Conservation (phyloP, 2,329 filamentous ascomycete species). For the Colletotrichum liaoningense region DNA sequence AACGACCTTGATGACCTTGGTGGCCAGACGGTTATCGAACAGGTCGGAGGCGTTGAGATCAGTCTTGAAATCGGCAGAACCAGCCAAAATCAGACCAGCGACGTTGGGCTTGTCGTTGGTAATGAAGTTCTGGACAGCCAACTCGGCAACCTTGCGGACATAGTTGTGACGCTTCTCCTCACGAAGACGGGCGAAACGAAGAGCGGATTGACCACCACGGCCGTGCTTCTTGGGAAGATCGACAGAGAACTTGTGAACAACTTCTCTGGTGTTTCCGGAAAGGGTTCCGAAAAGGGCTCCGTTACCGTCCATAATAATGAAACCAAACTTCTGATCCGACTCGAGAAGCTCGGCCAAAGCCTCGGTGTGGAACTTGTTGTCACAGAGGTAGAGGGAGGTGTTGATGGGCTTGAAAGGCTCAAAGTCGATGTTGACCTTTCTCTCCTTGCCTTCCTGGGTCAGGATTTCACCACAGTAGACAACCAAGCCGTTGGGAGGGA, state of each 20-base stretch:
- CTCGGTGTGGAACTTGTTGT: slow-evolving; percentile 99
- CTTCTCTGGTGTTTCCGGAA: slow-evolving; percentile 95
- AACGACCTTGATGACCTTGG: slow-evolving; percentile 99
- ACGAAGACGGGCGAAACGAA: slow-evolving; percentile 99
- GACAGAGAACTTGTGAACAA: slow-evolving; percentile 98
- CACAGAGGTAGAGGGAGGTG: slow-evolving; percentile 98
- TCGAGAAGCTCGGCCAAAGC: slow-evolving; percentile 96
- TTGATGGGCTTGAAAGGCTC: slow-evolving; percentile 99
- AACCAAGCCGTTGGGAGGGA: slow-evolving; percentile 95
- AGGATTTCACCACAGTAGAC: slow-evolving; percentile 99
- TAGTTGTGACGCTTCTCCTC: slow-evolving; percentile 99
- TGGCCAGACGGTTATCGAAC: slow-evolving; percentile 90
- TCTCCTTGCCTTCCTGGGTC: slow-evolving; percentile 97
- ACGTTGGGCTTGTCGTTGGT: slow-evolving; percentile 99
- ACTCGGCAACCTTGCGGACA: slow-evolving; percentile 96
- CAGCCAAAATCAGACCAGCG: slow-evolving; percentile 92
- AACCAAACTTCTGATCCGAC: slow-evolving; percentile 98
- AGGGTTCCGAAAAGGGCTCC: slow-evolving; percentile 96
- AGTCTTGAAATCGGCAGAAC: slow-evolving; percentile 99
- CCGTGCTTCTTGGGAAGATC: slow-evolving; percentile 99
- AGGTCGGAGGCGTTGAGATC: slow-evolving; percentile 97
- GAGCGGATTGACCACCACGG: slow-evolving; percentile 98
- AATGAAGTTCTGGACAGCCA: slow-evolving; percentile 99
- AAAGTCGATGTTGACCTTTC: slow-evolving; percentile 99
- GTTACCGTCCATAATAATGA: slow-evolving; percentile 99